Conservation (phyloP, 805 yeast species). For the Sugiyamaella boreocaroliniensis region DNA sequence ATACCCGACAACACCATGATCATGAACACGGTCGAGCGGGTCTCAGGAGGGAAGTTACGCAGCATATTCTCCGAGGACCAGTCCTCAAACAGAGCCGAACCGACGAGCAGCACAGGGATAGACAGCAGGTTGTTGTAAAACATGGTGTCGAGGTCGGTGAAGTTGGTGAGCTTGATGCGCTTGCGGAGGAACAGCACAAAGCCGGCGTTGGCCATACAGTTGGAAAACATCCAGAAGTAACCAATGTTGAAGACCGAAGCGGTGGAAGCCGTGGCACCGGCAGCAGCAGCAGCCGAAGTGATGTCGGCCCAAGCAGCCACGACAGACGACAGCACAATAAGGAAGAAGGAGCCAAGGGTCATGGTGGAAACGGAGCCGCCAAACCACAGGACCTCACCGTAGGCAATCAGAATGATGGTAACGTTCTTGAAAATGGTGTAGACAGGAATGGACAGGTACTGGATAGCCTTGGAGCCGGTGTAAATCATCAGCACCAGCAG, state of each 20-base stretch:
- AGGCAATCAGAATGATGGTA: conserved; percentile 93
- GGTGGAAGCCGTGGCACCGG: conserved; percentile 25
- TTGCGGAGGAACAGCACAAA: conserved; percentile 94
- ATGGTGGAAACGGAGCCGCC: conserved; percentile 86
- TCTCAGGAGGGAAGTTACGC: conserved; percentile 68
- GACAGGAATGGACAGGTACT: conserved; percentile 85
- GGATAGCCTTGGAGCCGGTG: conserved; percentile 92
- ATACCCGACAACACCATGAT: conserved; percentile 91
- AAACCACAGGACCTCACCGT: conserved; percentile 96
- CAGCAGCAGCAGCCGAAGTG: conserved; percentile 33
- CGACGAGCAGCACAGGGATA: conserved; percentile 74
- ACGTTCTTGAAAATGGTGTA: conserved; percentile 97
- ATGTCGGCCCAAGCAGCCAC: conserved; percentile 90
- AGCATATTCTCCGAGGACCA: conserved; percentile 81
- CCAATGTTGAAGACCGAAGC: conserved; percentile 50
- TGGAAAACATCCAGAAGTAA: conserved; percentile 93
- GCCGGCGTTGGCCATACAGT: conserved; percentile 90
- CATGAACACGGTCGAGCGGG: conserved; percentile 59
- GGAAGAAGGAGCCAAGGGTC: conserved; percentile 80
- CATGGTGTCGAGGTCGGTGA: conserved; percentile 92
- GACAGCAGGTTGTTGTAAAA: conserved; percentile 93
- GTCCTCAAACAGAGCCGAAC: conserved; percentile 79
- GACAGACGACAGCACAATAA: conserved; percentile 94
- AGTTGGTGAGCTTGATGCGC: conserved; percentile 93
- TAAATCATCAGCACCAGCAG: conserved; percentile 89